A percentile compares a stretch with the other conserved stretches of the same genome.
Conservation (phyloP, 352 stramenopile species). For the Globisporangium emineosum region DNA sequence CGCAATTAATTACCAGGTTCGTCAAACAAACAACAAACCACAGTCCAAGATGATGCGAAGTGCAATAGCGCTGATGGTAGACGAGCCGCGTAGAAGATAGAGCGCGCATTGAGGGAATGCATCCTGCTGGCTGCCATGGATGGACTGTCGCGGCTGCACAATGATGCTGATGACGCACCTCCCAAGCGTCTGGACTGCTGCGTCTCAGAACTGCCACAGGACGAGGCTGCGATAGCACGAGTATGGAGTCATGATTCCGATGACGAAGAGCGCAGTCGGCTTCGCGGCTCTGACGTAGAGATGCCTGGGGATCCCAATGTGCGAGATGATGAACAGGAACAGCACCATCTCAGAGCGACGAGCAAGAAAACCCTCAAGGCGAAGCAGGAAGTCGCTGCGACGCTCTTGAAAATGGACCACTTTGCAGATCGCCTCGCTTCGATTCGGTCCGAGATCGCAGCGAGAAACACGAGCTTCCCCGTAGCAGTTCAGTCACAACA, state of each 20-base stretch:
- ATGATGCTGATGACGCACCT: neutral
- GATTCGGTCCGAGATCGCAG: conserved; percentile 38
- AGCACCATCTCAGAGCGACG: neutral
- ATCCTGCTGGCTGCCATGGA: conserved; percentile 3
- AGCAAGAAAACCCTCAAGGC: neutral
- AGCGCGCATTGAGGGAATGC: neutral
- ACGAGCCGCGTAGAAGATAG: neutral
- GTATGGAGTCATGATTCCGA: neutral
- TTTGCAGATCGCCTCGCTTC: conserved; percentile 41
- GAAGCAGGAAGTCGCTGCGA: conserved; percentile 20
- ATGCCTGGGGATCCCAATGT: neutral
- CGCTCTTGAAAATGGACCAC: conserved; percentile 38
- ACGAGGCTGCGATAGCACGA: neutral
- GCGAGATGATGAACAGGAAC: neutral
- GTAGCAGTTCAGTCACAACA: neutral
- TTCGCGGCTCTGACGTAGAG: neutral
- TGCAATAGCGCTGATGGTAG: neutral
- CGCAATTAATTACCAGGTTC: neutral
- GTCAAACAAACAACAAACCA: neutral
- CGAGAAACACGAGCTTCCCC: conserved; percentile 2
- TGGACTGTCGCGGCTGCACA: neutral
- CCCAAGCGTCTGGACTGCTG: neutral
- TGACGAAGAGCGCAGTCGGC: conserved; percentile 10
- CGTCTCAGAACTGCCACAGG: neutral
- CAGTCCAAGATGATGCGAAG: neutral